Evolutionary conservation across 1,284 basidiomycete genomes (phyloP).

Genomic region (Sanghuangporus sanghuang): DNA sequence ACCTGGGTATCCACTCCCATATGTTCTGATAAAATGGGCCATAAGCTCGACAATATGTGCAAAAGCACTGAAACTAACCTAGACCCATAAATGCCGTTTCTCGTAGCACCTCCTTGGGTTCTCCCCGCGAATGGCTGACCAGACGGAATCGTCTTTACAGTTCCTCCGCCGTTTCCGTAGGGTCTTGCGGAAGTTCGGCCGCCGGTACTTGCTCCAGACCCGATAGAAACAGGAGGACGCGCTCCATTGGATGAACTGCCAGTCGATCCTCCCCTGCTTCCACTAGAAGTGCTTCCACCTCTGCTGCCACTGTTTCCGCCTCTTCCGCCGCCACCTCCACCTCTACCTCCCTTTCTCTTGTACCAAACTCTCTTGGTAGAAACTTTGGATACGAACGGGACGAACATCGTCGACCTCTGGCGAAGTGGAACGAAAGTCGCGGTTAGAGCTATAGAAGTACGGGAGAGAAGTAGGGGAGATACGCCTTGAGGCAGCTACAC

Average conservation of each 20-base stretch:
- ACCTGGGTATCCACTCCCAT: slow-evolving; percentile 57
- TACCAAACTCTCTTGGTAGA: slow-evolving; percentile 19
- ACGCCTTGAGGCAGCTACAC: too few species aligned
- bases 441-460: background rate
- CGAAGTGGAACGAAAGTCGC: background rate
- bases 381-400: slow-evolving; percentile 29
- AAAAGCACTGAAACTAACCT: background rate
- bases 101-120: slow-evolving; percentile 35
- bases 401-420: slow-evolving; percentile 24
- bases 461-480: too few species aligned
- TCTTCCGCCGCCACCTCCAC: slow-evolving; percentile 24
- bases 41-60: too few species aligned
- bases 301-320: slow-evolving; percentile 17
- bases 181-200: slow-evolving; percentile 17
- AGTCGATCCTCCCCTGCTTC: slow-evolving; percentile 27
- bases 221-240: slow-evolving; percentile 1
- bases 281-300: slow-evolving; percentile 17
- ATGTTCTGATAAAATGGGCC: slow-evolving; percentile 31
- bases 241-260: background rate
- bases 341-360: slow-evolving; percentile 28
- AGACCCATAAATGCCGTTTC: slow-evolving; percentile 35
- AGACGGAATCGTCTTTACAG: slow-evolving; percentile 28
- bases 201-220: slow-evolving; percentile 14
- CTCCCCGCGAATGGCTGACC: slow-evolving; percentile 40
- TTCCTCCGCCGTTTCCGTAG: slow-evolving; percentile 36